phyloP scores from a whole-genome alignment of 805 yeast species.

The Torulaspora indica region DNA sequence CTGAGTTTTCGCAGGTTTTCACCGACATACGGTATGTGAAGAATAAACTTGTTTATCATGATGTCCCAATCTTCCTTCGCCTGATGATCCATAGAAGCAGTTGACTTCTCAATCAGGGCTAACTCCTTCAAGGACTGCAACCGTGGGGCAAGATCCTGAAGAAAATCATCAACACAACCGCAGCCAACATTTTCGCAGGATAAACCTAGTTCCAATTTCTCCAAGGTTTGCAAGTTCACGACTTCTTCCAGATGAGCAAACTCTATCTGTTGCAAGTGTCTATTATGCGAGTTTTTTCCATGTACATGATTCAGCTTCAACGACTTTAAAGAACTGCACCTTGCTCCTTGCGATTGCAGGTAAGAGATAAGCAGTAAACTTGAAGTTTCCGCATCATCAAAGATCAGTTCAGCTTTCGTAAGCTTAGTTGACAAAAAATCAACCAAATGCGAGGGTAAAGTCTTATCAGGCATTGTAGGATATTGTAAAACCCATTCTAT shows the following conservation, averaged over 20 bases:
- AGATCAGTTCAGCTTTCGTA: constrained; percentile 23
- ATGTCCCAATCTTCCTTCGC: constrained; percentile 55
- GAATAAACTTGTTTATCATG: constrained; percentile 41
- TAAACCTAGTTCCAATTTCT: constrained; percentile 46
- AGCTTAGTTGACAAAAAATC: constrained; percentile 12
- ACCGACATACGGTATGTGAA: constrained; percentile 34
- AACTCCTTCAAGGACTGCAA: constrained; percentile 26
- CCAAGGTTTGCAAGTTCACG: constrained; percentile 32
- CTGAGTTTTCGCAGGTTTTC: constrained; percentile 40
- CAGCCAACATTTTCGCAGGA: constrained; percentile 50
- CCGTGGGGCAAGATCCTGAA: constrained; percentile 37
- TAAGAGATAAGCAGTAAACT: constrained; percentile 37
- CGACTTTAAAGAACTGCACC: constrained; percentile 26
- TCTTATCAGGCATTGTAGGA: constrained; percentile 7
- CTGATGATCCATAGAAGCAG: constrained; percentile 41
- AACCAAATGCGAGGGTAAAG: constrained; percentile 7
- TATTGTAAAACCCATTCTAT: constrained; percentile 13
- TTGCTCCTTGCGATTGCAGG: constrained; percentile 12
- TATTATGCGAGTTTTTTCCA: constrained; percentile 41
- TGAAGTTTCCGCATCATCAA: constrained; percentile 38
- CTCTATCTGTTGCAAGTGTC: constrained; percentile 34
- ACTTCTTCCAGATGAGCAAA: constrained; percentile 31
- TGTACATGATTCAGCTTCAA: constrained; percentile 45
- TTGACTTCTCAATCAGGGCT: constrained; percentile 35
- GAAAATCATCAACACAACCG: constrained; percentile 44